These are phyloP conservation scores for Penicillium sp. DNA, from an alignment of 2,329 filamentous ascomycete genomes.

Conservation along the genomic window DNA sequence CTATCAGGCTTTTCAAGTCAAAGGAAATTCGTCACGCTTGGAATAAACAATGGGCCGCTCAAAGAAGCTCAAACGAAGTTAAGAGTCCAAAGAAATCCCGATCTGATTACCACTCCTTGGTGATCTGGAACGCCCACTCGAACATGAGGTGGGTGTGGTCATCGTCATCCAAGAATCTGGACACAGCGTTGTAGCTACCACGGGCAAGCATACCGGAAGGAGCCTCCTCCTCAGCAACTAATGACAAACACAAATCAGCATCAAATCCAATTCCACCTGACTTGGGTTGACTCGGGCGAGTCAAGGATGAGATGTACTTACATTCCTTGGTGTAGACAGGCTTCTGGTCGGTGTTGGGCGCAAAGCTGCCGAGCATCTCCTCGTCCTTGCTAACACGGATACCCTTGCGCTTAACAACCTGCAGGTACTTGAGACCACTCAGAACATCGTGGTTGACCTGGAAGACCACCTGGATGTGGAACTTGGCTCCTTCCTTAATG, in stretches of 20 bases:
- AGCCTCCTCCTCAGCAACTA: slow-evolving; percentile 88
- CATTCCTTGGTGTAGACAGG: slow-evolving; percentile 87
- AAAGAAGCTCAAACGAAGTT: slow-evolving; percentile 22
- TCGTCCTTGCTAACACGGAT: slow-evolving; percentile 88
- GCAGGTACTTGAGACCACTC: slow-evolving; percentile 92
- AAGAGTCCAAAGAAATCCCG: slow-evolving; percentile 2
- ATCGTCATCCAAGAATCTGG: slow-evolving; percentile 94
- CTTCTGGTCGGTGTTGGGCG: slow-evolving; percentile 87
- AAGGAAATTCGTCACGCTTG: slow-evolving; percentile 33
- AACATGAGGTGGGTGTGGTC: slow-evolving; percentile 87
- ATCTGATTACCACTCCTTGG: slow-evolving; percentile 76
- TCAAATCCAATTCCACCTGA: background rate
- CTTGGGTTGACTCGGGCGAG: background rate
- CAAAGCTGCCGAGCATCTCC: slow-evolving; percentile 97
- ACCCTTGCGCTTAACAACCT: slow-evolving; percentile 87
- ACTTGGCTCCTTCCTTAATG: slow-evolving; percentile 93
- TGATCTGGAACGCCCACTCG: slow-evolving; percentile 94
- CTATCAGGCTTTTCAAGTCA: slow-evolving; percentile 30
- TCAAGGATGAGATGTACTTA: slow-evolving; percentile 51
- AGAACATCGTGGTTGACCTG: slow-evolving; percentile 96
- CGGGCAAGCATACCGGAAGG: slow-evolving; percentile 87
- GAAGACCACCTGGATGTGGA: slow-evolving; percentile 93
- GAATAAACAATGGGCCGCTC: slow-evolving; percentile 21
- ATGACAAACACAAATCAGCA: background rate
- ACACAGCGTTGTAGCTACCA: slow-evolving; percentile 85